Conservation (phyloP, 73 alveolate genomes). For the Paramecium sexaurelia region DNA sequence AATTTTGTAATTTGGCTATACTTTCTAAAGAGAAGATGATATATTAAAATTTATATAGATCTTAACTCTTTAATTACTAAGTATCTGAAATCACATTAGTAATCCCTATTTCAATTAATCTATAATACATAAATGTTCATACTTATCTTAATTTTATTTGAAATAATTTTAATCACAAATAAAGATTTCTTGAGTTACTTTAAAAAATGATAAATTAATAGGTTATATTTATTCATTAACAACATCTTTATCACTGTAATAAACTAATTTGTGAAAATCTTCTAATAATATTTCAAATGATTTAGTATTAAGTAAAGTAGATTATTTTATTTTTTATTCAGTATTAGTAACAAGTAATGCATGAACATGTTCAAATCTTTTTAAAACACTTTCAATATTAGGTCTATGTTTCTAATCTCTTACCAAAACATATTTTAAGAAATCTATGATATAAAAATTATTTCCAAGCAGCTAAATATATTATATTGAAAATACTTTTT, state of each 20-base stretch:
- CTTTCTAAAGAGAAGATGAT: conserved; percentile 72
- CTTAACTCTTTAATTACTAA: conserved; percentile 64
- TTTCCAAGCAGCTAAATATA: conserved; percentile 80
- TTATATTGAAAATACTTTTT: not conserved
- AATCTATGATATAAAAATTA: conserved; percentile 94
- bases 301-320: conserved; percentile 40
- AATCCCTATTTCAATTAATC: conserved; percentile 75
- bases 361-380: conserved; percentile 98
- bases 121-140: not conserved
- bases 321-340: conserved; percentile 66
- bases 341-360: conserved; percentile 94
- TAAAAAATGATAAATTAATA: conserved; percentile 62
- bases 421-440: conserved; percentile 93
- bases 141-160: conserved; percentile 55
- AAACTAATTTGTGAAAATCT: conserved; percentile 34
- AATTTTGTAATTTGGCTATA: conserved; percentile 65
- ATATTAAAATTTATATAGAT: conserved; percentile 74
- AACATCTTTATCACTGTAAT: not conserved
- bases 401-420: conserved; percentile 96
- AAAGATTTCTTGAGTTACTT: conserved; percentile 73
- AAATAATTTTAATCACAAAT: conserved; percentile 63
- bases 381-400: conserved; percentile 91
- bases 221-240: not conserved
- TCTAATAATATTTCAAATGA: conserved; percentile 47
- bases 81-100: conserved; percentile 83